A percentile compares a stretch with the other conserved stretches of the same genome.
phyloP scores from a whole-genome alignment of 2,329 filamentous ascomycete species.

The Colletotrichum camelliae region DNA sequence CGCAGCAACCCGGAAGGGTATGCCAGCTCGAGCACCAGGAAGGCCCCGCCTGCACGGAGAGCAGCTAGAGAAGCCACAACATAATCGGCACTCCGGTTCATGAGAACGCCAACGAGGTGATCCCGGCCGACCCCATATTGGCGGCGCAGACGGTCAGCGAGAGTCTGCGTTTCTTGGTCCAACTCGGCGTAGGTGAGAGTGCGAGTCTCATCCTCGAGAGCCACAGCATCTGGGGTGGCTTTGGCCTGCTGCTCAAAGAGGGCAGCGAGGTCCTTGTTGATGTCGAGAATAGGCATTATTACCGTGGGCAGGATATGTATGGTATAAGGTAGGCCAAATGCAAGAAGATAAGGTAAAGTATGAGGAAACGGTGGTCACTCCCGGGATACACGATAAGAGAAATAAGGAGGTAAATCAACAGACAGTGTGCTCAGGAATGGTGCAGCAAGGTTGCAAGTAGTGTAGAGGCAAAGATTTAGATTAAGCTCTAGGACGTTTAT shows the following conservation, averaged over 20 bases:
- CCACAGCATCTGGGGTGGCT: constrained; percentile 71
- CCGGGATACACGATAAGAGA: background rate
- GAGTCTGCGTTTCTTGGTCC: constrained; percentile 68
- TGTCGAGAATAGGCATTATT: constrained; percentile 72
- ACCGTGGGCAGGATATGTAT: background rate
- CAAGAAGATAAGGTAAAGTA: background rate
- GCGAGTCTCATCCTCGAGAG: constrained; percentile 72
- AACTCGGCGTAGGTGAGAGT: constrained; percentile 77
- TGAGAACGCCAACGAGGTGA: constrained; percentile 75
- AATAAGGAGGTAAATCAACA: background rate
- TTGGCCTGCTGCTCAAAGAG: constrained; percentile 74
- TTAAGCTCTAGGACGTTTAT: background rate
- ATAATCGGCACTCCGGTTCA: constrained; percentile 79
- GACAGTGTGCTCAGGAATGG: background rate
- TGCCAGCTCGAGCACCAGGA: constrained; percentile 79
- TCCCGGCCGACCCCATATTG: constrained; percentile 74
- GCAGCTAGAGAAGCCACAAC: constrained; percentile 80
- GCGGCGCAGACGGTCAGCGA: constrained; percentile 70
- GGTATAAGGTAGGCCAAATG: background rate
- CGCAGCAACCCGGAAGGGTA: constrained; percentile 77
- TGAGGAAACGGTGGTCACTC: background rate
- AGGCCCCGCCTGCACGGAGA: constrained; percentile 80
- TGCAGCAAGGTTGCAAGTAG: background rate
- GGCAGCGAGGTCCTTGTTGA: constrained; percentile 72
- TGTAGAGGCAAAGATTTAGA: background rate